Evolutionary conservation across 768 basidiomycete species (phyloP).

Genomic region (Psilocybe azurescens): DNA sequence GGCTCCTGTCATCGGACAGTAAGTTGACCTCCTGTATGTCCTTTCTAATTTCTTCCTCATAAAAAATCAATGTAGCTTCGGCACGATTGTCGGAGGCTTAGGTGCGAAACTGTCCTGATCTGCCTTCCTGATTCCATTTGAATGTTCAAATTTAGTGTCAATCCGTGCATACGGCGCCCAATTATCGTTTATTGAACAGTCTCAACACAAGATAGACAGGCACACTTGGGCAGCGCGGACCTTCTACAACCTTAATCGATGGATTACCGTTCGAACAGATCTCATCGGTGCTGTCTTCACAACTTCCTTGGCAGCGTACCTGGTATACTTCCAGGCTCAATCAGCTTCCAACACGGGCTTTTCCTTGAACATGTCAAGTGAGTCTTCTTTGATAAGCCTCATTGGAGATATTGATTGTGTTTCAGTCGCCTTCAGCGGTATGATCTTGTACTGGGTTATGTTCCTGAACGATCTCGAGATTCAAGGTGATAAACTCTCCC

Average conservation of each 20-base stretch:
- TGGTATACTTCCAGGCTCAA: constrained; percentile 49
- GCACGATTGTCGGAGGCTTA: constrained; percentile 62
- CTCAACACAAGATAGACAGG: constrained; percentile 54
- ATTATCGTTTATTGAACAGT: constrained; percentile 46
- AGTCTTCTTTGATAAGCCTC: constrained; percentile 2
- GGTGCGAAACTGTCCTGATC: constrained; percentile 30
- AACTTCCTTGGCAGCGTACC: constrained; percentile 53
- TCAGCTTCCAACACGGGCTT: constrained; percentile 52
- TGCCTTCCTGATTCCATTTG: neutral
- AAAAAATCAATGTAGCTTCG: constrained; percentile 38
- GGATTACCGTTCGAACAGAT: constrained; percentile 57
- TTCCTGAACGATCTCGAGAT: constrained; percentile 49
- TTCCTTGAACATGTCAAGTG: constrained; percentile 57
- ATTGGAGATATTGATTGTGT: neutral
- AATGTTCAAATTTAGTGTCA: constrained; percentile 36
- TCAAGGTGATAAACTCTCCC: constrained; percentile 28
- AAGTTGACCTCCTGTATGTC: constrained; percentile 16
- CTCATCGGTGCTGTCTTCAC: constrained; percentile 59
- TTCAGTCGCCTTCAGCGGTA: constrained; percentile 54
- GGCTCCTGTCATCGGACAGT: constrained; percentile 52
- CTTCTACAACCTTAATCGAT: constrained; percentile 55
- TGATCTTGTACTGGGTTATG: constrained; percentile 58
- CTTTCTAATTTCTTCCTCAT: constrained; percentile 8
- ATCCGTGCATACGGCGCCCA: constrained; percentile 70
- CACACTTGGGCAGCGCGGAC: constrained; percentile 48